These are phyloP conservation scores for Penicillium psychrosexuale DNA, from an alignment of 2,329 filamentous ascomycete genomes.

Conservation along the genomic window DNA sequence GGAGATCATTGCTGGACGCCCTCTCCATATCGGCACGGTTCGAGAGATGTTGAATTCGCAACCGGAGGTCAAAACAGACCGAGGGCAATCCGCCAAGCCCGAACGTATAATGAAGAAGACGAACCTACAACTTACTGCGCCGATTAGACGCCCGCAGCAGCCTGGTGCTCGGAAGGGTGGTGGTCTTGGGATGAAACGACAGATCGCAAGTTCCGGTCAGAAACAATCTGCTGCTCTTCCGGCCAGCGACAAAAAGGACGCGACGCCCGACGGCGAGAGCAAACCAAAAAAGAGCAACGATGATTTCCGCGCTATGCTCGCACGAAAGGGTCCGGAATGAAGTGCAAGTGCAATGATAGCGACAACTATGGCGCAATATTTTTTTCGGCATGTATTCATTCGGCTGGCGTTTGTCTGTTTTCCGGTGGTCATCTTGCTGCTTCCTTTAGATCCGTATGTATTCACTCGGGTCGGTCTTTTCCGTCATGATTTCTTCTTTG, in stretches of 20 bases:
- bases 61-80: slow-evolving; percentile 41
- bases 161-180: slow-evolving; percentile 44
- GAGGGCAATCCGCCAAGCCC: slow-evolving; percentile 31
- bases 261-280: slow-evolving; percentile 28
- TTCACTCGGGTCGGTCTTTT: slow-evolving; percentile 8
- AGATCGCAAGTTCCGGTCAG: slow-evolving; percentile 21
- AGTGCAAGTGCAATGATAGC: slow-evolving; percentile 20
- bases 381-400: slow-evolving; percentile 23
- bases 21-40: slow-evolving; percentile 51
- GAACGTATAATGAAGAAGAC: slow-evolving; percentile 37
- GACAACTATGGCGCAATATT: slow-evolving; percentile 19
- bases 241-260: slow-evolving; percentile 23
- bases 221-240: not conserved
- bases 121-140: slow-evolving; percentile 31
- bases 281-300: slow-evolving; percentile 53
- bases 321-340: slow-evolving; percentile 37
- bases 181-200: slow-evolving; percentile 50
- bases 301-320: slow-evolving; percentile 56
- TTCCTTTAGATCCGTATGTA: slow-evolving; percentile 10
- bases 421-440: slow-evolving; percentile 9
- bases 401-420: slow-evolving; percentile 26
- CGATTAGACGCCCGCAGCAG: slow-evolving; percentile 48
- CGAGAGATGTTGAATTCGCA: slow-evolving; percentile 48
- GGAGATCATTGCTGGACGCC: slow-evolving; percentile 44
- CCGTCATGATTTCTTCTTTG: slow-evolving; percentile 6